Evolutionary conservation across 176 grass and related monocot species (phyloP), one percentile per base, ranked within the genome.

Genomic region (Musa acuminata): DNA sequence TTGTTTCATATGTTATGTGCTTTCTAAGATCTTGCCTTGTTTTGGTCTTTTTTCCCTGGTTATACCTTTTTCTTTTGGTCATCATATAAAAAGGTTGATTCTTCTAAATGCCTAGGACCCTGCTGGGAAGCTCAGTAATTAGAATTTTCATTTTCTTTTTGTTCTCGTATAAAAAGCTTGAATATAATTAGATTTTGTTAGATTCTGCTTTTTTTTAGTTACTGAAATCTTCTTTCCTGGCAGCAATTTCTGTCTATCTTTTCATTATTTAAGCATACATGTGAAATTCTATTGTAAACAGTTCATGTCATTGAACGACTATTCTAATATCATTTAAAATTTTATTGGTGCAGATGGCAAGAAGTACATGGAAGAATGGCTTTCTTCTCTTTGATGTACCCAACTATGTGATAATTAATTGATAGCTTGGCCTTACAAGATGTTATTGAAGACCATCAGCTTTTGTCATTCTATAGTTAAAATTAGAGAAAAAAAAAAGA

Each of bases 261-360:
- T 70, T 50, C 9, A 70, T 10, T 49, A 2, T 43, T 3, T 6
- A 43, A 43, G 35, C 35, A 6, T 43, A 43, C 35, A 43, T 6
- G 35, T 43, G 35, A 43, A 43, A 43, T 43, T 43, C 3, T 43
- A 43, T 43, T 43, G 35, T 43, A 43, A 43, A 43, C 35, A 43
- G 35, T 43, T 5, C 35, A 43, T 43, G 35, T 43, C 35, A 43
- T 35, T 49, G 66, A 69, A 69, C 11, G 26, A 25, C 14, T 14
- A 24, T 17, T 17, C 59, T 77, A 64, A 51, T 64, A 10, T 19
- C 13, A n/a, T 64, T 65, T 50, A 8, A 13, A 24, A 64, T 9
- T 77, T 76, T 52, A 8, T 19, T 77, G 13, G 26, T 65, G 75
- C 55, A 77, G 75, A 77, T 77, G 59, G 43, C 59, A 77, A 77